Evolutionary conservation across 129 eudicot genomes (phyloP).

Genomic region (Arctium lappa): DNA sequence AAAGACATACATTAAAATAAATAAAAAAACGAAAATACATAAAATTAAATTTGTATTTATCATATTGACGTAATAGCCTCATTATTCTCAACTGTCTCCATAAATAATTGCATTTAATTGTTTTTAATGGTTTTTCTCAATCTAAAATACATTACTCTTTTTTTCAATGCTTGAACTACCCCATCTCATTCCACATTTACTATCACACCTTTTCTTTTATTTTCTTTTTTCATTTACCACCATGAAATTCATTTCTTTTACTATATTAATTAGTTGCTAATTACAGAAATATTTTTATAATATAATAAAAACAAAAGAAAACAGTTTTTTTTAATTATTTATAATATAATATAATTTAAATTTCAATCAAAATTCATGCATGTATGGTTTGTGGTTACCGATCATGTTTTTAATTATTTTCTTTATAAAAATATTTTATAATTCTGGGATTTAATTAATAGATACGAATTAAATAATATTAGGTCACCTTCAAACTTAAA

Average conservation of each 20-base stretch:
- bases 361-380: neutral
- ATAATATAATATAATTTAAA: neutral
- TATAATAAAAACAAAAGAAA: neutral
- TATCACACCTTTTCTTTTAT: neutral
- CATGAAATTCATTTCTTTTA: neutral
- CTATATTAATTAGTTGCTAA: neutral
- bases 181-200: constrained; percentile 44
- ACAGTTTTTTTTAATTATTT: neutral
- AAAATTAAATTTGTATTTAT: constrained; percentile 35
- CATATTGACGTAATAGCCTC: constrained; percentile 39
- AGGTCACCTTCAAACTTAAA: constrained; percentile 26
- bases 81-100: constrained; percentile 44
- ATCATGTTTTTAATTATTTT: neutral
- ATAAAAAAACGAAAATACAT: neutral
- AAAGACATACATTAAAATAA: constrained; percentile 4
- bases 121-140: constrained; percentile 24
- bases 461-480: constrained; percentile 8
- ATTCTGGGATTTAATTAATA: constrained; percentile 20
- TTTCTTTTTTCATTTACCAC: constrained; percentile 4
- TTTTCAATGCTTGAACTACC: constrained; percentile 42
- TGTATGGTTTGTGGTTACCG: neutral
- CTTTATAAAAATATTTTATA: neutral
- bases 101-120: constrained; percentile 40
- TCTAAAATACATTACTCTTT: constrained; percentile 34
- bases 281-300: neutral